Evolutionary conservation across 768 basidiomycete species (phyloP).

Genomic region (Lactifluus subvellereus): DNA sequence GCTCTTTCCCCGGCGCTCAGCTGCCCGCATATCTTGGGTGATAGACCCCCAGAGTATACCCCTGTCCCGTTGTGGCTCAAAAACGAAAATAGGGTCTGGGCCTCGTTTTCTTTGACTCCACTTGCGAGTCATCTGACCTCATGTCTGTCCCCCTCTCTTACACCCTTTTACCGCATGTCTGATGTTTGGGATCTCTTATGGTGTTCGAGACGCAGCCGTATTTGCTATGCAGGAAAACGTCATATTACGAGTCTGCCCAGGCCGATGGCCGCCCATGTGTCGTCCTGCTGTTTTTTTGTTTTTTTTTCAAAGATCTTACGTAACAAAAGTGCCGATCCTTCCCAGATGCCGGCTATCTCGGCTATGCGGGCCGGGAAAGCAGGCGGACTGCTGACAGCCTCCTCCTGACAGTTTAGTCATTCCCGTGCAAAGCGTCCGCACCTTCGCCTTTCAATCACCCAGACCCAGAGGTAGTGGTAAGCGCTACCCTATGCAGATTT

Average conservation of each 20-base stretch:
- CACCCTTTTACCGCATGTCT: slow-evolving; percentile 13
- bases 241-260: slow-evolving; percentile 4
- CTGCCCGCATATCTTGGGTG: not conserved
- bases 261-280: not conserved
- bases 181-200: slow-evolving; percentile 15
- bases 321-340: not conserved
- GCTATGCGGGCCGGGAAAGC: not conserved
- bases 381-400: not conserved
- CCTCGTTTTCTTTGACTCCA: slow-evolving; percentile 7
- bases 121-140: slow-evolving; percentile 17
- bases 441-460: not conserved
- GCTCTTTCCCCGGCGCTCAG: not conserved
- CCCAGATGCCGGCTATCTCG: not conserved
- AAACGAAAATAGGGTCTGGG: not conserved
- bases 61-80: too few species aligned
- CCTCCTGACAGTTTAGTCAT: not conserved
- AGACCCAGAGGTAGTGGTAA: not conserved
- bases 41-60: not conserved
- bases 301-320: not conserved
- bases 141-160: not conserved
- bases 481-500: not conserved
- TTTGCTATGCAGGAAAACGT: slow-evolving; percentile 12
- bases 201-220: slow-evolving; percentile 14
- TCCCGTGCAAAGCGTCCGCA: not conserved
- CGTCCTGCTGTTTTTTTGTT: slow-evolving; percentile 6